Percentiles rank a stretch among this genome's conserved stretches.
Conservation (phyloP, 148 eudicot genomes). For the Chenopodium quinoa region DNA sequence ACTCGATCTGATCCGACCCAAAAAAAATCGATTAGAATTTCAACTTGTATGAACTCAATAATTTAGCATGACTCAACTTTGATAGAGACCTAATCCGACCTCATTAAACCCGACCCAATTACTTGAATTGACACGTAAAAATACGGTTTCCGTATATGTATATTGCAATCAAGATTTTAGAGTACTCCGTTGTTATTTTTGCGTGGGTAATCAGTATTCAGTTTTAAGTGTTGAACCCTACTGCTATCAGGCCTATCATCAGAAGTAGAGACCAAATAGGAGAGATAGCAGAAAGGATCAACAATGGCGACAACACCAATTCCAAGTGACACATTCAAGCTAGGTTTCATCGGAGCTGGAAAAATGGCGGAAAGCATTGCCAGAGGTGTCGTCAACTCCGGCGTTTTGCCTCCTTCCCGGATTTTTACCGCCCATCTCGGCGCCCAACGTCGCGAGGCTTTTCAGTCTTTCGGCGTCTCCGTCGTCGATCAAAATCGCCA, state of each 20-base stretch:
- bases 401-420: constrained; percentile 67
- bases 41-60: no score
- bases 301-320: constrained; percentile 43
- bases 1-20: no score
- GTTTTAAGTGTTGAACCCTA: neutral
- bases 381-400: constrained; percentile 69
- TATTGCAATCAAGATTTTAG: no score
- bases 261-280: neutral
- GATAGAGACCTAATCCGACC: no score
- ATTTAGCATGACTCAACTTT: no score
- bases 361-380: constrained; percentile 99
- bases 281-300: neutral
- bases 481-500: constrained; percentile 59
- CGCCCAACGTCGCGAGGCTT: constrained; percentile 56
- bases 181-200: no score
- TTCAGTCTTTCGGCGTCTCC: constrained; percentile 77
- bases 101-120: no score
- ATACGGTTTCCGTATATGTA: no score
- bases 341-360: constrained; percentile 96
- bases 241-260: neutral
- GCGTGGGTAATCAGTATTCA: no score
- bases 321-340: constrained; percentile 60
- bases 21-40: no score
- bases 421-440: constrained; percentile 78
- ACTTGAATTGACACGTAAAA: no score